Percentiles rank a stretch among this genome's conserved stretches.
Evolutionary conservation across 2,329 filamentous ascomycete genomes (phyloP).

Genomic region (Fusarium marasasianum): DNA sequence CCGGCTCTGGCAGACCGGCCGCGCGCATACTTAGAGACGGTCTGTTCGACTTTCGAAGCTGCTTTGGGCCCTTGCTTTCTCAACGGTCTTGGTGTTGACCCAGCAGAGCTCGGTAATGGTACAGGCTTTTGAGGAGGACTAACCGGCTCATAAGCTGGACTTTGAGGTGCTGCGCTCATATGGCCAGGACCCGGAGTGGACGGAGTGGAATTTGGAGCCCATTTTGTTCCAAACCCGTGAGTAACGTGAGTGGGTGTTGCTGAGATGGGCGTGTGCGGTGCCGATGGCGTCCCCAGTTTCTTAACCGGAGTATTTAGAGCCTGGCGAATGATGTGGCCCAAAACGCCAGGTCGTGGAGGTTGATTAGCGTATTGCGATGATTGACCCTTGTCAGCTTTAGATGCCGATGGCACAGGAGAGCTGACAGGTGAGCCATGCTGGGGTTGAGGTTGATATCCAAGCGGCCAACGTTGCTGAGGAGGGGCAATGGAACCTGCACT

Average conservation of each 20-base stretch:
- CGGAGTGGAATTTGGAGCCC: conserved; percentile 65
- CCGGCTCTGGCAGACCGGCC: conserved; percentile 50
- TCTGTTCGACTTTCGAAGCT: conserved; percentile 36
- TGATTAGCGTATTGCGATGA: conserved; percentile 46
- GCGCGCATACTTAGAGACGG: conserved; percentile 39
- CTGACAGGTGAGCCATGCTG: conserved; percentile 42
- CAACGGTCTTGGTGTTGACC: conserved; percentile 42
- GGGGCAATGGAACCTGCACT: conserved; percentile 33
- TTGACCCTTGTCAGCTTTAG: conserved; percentile 42
- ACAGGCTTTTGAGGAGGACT: conserved; percentile 61
- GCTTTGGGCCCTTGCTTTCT: conserved; percentile 50
- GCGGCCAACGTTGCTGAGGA: conserved; percentile 49
- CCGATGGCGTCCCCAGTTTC: conserved; percentile 44
- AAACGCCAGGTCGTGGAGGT: conserved; percentile 50
- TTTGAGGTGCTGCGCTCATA: conserved; percentile 52
- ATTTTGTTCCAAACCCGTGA: conserved; percentile 63
- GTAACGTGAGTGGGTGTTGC: conserved; percentile 43
- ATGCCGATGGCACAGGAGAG: conserved; percentile 38
- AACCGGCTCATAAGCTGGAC: conserved; percentile 67
- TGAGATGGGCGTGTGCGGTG: conserved; percentile 50
- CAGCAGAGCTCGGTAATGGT: conserved; percentile 47
- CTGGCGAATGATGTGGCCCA: conserved; percentile 55
- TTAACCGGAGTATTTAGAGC: conserved; percentile 48
- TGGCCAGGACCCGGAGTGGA: conserved; percentile 62
- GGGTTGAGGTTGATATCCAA: conserved; percentile 43